Evolutionary conservation across 2,329 filamentous ascomycete species (phyloP).

Genomic region (Pleoardoris graminearum): DNA sequence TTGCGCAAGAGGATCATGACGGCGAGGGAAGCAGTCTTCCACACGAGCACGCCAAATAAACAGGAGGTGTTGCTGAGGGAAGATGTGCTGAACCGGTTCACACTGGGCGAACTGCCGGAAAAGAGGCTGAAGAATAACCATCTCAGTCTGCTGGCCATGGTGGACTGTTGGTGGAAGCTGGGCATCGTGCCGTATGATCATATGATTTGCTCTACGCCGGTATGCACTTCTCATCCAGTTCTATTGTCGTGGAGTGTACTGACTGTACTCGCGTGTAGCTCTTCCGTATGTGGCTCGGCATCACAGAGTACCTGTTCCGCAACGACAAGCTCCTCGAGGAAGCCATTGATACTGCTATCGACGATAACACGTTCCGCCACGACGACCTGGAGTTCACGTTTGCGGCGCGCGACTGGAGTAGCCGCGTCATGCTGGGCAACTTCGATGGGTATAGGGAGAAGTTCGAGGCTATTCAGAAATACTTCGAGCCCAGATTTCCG

Average conservation of each 20-base stretch:
- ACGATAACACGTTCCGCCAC: constrained; percentile 88
- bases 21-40: constrained; percentile 69
- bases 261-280: constrained; percentile 53
- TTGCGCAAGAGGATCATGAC: constrained; percentile 74
- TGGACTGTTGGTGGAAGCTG: constrained; percentile 95
- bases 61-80: constrained; percentile 75
- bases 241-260: neutral
- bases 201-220: constrained; percentile 97
- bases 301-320: constrained; percentile 95
- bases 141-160: constrained; percentile 89
- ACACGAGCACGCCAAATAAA: constrained; percentile 38
- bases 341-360: constrained; percentile 80
- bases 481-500: constrained; percentile 87
- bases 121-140: constrained; percentile 86
- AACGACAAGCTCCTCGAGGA: constrained; percentile 80
- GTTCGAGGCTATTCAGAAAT: constrained; percentile 85
- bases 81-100: constrained; percentile 85
- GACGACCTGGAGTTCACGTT: constrained; percentile 98
- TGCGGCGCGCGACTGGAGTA: constrained; percentile 92
- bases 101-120: constrained; percentile 70
- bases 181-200: constrained; percentile 97
- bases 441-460: constrained; percentile 92
- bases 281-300: constrained; percentile 93
- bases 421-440: constrained; percentile 86
- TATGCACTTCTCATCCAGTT: constrained; percentile 47